These are phyloP conservation scores for Calycina herbarum DNA, from an alignment of 2,329 filamentous ascomycete genomes.

Conservation along the genomic window DNA sequence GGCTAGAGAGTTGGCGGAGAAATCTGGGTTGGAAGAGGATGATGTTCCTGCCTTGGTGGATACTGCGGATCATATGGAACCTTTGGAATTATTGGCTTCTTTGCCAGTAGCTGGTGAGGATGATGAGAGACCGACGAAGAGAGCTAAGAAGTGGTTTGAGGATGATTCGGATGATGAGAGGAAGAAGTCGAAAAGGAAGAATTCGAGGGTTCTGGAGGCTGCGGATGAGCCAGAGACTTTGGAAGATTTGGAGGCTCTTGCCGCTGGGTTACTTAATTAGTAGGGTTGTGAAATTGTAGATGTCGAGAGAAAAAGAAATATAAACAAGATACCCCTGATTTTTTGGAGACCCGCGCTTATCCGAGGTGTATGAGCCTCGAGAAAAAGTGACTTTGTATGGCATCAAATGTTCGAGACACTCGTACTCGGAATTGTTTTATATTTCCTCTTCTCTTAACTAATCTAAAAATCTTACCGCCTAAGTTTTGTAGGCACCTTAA, in stretches of 20 bases:
- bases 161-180: slow-evolving; percentile 56
- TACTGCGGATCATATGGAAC: slow-evolving; percentile 49
- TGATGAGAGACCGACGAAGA: slow-evolving; percentile 53
- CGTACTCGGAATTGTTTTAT: neutral
- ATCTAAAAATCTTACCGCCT: neutral
- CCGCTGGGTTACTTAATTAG: slow-evolving; percentile 65
- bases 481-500: neutral
- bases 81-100: slow-evolving; percentile 58
- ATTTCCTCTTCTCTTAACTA: neutral
- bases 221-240: slow-evolving; percentile 73
- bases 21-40: slow-evolving; percentile 39
- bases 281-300: neutral
- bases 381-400: neutral
- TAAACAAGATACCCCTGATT: slow-evolving; percentile 24
- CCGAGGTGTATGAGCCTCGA: neutral
- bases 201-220: slow-evolving; percentile 58
- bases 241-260: slow-evolving; percentile 76
- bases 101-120: slow-evolving; percentile 51
- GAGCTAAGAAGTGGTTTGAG: slow-evolving; percentile 78
- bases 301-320: slow-evolving; percentile 5
- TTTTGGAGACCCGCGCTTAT: slow-evolving; percentile 1
- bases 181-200: slow-evolving; percentile 48
- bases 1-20: slow-evolving; percentile 59
- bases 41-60: slow-evolving; percentile 35
- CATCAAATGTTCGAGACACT: neutral